These are phyloP conservation scores for Sarcocystis neurona DNA, from an alignment of 169 alveolate genomes.

Conservation along the genomic window DNA sequence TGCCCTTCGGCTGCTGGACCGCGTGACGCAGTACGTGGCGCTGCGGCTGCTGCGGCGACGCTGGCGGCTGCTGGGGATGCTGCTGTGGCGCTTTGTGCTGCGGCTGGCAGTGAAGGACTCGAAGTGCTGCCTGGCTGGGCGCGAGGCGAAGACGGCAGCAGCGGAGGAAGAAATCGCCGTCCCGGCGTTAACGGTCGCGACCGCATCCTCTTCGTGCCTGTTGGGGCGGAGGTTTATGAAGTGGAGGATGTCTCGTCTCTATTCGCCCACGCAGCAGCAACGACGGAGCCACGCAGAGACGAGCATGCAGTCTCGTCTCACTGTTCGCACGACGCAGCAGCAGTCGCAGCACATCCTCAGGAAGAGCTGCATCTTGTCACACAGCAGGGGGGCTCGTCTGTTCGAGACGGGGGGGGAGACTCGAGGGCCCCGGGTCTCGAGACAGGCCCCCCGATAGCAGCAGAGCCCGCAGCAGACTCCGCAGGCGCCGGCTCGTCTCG, in stretches of 20 bases:
- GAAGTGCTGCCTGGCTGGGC: slow-evolving; percentile 15
- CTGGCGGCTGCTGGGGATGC: not conserved
- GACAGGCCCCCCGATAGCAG: too few species aligned
- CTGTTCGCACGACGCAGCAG: too few species aligned
- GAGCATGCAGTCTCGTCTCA: not conserved
- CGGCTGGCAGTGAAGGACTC: not conserved
- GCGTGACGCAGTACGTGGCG: not conserved
- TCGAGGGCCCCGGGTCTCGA: too few species aligned
- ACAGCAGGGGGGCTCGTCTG: too few species aligned
- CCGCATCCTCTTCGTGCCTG: not conserved
- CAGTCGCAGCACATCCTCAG: too few species aligned
- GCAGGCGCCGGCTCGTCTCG: too few species aligned
- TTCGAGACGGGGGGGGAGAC: too few species aligned
- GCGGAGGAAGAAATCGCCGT: not conserved
- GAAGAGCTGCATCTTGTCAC: too few species aligned
- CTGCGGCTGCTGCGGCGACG: not conserved
- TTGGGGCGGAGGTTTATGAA: not conserved
- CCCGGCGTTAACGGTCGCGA: not conserved
- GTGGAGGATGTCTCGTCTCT: not conserved
- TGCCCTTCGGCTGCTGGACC: not conserved
- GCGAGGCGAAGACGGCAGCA: not conserved
- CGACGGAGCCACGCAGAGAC: not conserved
- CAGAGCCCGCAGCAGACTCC: too few species aligned
- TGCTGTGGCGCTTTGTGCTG: not conserved
- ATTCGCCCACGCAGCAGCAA: not conserved